A percentile compares a stretch with the other conserved stretches of the same genome.
Conservation (phyloP, 768 basidiomycete genomes). For the Boletus sp. region DNA sequence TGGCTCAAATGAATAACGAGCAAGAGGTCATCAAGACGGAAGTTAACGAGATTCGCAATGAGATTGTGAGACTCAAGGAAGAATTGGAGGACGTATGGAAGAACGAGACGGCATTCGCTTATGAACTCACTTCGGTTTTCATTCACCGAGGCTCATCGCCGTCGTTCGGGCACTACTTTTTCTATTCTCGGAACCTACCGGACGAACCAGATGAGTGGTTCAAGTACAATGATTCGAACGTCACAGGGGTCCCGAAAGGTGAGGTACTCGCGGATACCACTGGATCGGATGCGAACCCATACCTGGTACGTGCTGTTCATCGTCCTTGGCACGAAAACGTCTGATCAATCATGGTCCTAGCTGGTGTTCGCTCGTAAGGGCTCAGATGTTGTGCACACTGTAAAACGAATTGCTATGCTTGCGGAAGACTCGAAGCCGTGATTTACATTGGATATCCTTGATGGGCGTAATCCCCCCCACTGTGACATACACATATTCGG, state of each 20-base stretch:
- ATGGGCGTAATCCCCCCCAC: constrained; percentile 16
- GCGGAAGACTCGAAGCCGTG: constrained; percentile 29
- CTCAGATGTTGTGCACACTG: constrained; percentile 75
- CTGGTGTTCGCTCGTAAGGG: constrained; percentile 83
- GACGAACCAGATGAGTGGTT: constrained; percentile 82
- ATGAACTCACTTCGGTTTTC: constrained; percentile 92
- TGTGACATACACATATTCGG: constrained; percentile 11
- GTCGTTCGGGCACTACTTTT: constrained; percentile 93
- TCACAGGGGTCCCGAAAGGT: constrained; percentile 68
- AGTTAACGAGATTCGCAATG: constrained; percentile 51
- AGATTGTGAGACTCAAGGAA: constrained; percentile 53
- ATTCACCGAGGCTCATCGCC: constrained; percentile 88
- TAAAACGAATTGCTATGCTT: constrained; percentile 52
- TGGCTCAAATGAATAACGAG: constrained; percentile 51
- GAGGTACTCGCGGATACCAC: constrained; percentile 90
- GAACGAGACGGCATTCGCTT: constrained; percentile 61
- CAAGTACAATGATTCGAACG: constrained; percentile 94
- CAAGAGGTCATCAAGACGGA: constrained; percentile 50
- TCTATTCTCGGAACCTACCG: constrained; percentile 88
- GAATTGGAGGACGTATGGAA: constrained; percentile 76
- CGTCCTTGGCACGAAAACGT: neutral
- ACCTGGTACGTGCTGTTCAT: constrained; percentile 56
- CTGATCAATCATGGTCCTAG: constrained; percentile 36
- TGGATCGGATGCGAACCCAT: constrained; percentile 87
- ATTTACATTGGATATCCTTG: constrained; percentile 28